Conservation (phyloP, 2,329 filamentous ascomycete species). For the Ascochyta clinopodiicola region DNA sequence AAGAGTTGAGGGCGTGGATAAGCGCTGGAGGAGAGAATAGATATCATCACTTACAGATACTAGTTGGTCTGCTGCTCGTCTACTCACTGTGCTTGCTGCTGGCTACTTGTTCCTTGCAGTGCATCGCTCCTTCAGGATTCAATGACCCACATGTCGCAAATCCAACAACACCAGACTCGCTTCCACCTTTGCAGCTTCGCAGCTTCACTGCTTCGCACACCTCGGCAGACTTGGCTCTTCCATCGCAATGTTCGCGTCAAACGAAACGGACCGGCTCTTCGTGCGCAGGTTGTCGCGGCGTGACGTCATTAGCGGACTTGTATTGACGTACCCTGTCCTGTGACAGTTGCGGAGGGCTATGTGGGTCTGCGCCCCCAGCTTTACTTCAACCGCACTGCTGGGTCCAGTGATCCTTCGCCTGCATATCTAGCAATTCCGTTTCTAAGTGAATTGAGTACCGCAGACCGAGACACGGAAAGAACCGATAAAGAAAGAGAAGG, state of each 20-base stretch:
- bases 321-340: constrained; percentile 5
- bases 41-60: not conserved
- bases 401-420: not conserved
- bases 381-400: not conserved
- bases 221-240: not conserved
- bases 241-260: constrained; percentile 15
- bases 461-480: too few species aligned
- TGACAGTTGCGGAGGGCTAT: constrained; percentile 4
- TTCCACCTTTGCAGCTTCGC: too few species aligned
- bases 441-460: not conserved
- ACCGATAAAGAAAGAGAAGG: not conserved
- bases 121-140: not conserved
- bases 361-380: constrained; percentile 5
- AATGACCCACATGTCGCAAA: not conserved
- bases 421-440: not conserved
- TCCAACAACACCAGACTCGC: not conserved
- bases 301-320: constrained; percentile 10
- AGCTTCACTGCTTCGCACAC: too few species aligned
- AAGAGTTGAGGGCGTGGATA: not conserved
- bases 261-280: constrained; percentile 5
- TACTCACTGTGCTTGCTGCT: too few species aligned
- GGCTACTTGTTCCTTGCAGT: too few species aligned
- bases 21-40: not conserved
- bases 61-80: not conserved
- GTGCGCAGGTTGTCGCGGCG: not conserved